These are phyloP conservation scores for Limtongia smithiae DNA, from an alignment of 805 yeast genomes.

Conservation along the genomic window DNA sequence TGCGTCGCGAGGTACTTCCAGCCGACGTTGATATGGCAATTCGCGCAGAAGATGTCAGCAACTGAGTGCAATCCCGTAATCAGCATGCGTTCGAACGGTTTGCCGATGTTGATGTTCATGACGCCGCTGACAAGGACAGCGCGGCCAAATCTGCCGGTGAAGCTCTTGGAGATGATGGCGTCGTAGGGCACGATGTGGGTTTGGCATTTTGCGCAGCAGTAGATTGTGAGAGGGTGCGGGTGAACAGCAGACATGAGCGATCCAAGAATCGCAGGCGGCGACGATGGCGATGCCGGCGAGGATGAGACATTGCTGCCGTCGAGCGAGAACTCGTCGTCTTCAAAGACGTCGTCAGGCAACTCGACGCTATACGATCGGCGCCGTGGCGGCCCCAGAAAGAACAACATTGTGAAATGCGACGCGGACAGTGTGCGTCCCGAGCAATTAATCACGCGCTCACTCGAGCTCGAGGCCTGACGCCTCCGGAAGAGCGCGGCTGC, in stretches of 20 bases:
- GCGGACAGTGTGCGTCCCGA: too few species aligned
- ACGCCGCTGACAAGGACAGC: constrained; percentile 21
- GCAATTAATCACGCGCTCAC: not conserved
- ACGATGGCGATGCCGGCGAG: not conserved
- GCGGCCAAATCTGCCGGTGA: constrained; percentile 21
- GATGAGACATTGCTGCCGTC: too few species aligned
- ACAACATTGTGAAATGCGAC: not conserved
- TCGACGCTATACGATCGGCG: not conserved
- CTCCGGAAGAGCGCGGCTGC: not conserved
- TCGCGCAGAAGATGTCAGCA: constrained; percentile 52
- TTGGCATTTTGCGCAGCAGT: constrained; percentile 17
- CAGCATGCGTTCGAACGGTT: constrained; percentile 37
- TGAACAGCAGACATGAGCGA: constrained; percentile 5
- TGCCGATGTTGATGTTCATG: constrained; percentile 7
- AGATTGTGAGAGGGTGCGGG: constrained; percentile 12
- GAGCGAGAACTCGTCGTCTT: not conserved
- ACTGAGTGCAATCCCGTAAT: constrained; percentile 56
- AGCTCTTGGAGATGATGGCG: constrained; percentile 17
- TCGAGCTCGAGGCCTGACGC: not conserved
- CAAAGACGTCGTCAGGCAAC: not conserved
- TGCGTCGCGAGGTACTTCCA: constrained; percentile 58
- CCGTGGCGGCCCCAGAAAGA: constrained; percentile 2
- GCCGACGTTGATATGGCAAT: constrained; percentile 52
- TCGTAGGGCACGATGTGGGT: constrained; percentile 13
- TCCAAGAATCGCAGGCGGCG: constrained; percentile 1